A percentile compares a stretch with the other conserved stretches of the same genome.
Evolutionary conservation across 1,284 basidiomycete genomes (phyloP).

Genomic region (Ustilago xerochloae): DNA sequence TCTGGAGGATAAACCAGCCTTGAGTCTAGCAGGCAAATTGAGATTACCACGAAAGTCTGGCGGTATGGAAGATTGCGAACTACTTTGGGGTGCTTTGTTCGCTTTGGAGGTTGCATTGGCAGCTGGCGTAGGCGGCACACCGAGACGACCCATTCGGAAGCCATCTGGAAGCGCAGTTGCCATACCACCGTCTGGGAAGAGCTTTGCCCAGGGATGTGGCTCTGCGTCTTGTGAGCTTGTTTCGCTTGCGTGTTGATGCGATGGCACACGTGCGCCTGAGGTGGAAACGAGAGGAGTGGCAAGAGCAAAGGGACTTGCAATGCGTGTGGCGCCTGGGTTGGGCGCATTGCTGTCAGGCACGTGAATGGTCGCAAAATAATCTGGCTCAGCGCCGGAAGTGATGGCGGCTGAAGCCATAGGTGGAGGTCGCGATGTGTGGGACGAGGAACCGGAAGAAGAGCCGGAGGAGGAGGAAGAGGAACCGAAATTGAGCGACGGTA

Average conservation of each 20-base stretch:
- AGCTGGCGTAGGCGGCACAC: conserved; percentile 40
- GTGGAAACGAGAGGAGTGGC: conserved; percentile 29
- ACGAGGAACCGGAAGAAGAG: conserved; percentile 5
- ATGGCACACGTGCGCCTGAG: conserved; percentile 20
- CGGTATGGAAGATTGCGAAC: conserved; percentile 1
- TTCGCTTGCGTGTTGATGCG: too few species aligned
- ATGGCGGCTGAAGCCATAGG: conserved; percentile 9
- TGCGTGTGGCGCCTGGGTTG: conserved; percentile 21
- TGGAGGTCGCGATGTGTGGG: conserved; percentile 7
- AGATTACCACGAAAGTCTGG: conserved; percentile 18
- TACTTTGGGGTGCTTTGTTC: conserved; percentile 5
- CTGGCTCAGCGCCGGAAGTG: conserved; percentile 16
- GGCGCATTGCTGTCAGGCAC: conserved; percentile 18
- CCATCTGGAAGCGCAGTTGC: conserved; percentile 41
- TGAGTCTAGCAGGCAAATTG: conserved; percentile 27
- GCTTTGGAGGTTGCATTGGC: conserved; percentile 15
- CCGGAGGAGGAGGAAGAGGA: conserved; percentile 18
- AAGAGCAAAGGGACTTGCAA: conserved; percentile 46
- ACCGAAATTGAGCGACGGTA: conserved; percentile 34
- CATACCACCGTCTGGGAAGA: conserved; percentile 48
- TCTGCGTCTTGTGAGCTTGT: conserved; percentile 21
- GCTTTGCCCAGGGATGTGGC: conserved; percentile 44
- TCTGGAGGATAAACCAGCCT: conserved; percentile 11
- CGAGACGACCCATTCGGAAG: conserved; percentile 23
- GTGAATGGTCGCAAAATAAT: conserved; percentile 48